Evolutionary conservation across 164 flowering plant species (phyloP), one percentile per base, ranked within the genome.

Genomic region (Chloranthus sessilifolius): DNA sequence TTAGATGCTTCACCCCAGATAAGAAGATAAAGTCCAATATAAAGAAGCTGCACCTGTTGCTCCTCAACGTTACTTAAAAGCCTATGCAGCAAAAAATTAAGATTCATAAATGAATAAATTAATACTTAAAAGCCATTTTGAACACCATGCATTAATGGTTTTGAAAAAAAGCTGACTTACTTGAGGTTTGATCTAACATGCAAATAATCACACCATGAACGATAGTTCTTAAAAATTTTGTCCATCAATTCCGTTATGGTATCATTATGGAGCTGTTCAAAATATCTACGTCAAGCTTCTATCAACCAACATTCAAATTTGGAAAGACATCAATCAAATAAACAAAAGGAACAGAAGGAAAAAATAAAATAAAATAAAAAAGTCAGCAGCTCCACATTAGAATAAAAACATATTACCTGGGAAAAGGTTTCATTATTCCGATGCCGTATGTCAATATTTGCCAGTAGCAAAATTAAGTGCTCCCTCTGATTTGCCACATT

Each of bases 1-100:
- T 89, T 94, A 67, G 99, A 89, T 63, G 99, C 96, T 85, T 94
- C 99, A 25, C 99, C 99, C 99, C 99, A 94, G 25, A 94, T 94
- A 59, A 94, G 97, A 62, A 89, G 90, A 77, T 89, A 89, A 37
- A 94, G 92, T 47, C 80, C 97, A 57, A 85, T 78, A 70, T 83
- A 87, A 20, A 94, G 73, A 67, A 94, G 96, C 53, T 80, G 47
- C 37, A 83, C 52, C 68, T 87, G 97, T 52, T 81, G 85, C 44
- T 27, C 66, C 31, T 79, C 85, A 57, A 41, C 64, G 57, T 59
- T 71, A 28, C 1, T 53, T 1, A 78, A 81, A 58, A 58, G 52
- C 50, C 96, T 89, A 67, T 43, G 61, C 52, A 60, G 9, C 4
- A 27, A 40, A 61, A 62, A 60, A n/a, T 6, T 9, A 4, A 8